phyloP scores from a whole-genome alignment of 257 asterid genomes.

The Penstemon barbatus region DNA sequence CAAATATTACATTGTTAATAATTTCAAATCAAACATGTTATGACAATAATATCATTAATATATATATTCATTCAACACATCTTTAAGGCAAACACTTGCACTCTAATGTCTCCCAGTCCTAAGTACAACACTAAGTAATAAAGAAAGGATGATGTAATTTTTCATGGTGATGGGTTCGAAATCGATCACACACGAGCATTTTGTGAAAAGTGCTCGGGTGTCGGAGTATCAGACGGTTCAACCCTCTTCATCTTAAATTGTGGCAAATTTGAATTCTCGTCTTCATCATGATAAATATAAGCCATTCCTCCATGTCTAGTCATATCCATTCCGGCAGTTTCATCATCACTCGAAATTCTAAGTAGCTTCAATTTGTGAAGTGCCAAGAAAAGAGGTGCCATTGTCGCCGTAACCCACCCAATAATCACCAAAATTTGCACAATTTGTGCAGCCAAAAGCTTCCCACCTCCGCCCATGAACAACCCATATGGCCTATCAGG shows the following conservation, averaged over 20 bases:
- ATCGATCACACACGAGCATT: no score
- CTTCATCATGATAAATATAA: slow-evolving; percentile 58
- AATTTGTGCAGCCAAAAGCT: slow-evolving; percentile 58
- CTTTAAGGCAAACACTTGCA: no score
- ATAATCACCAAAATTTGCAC: slow-evolving; percentile 49
- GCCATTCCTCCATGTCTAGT: slow-evolving; percentile 77
- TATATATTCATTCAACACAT: no score
- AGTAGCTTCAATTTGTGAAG: slow-evolving; percentile 49
- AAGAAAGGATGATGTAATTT: no score
- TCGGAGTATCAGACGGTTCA: slow-evolving; percentile 14
- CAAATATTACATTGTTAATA: no score
- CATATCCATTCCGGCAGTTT: slow-evolving; percentile 63
- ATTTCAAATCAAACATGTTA: no score
- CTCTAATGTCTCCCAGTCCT: no score
- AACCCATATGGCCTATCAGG: slow-evolving; percentile 59
- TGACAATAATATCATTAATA: no score
- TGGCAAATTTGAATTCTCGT: slow-evolving; percentile 41
- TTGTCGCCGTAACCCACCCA: slow-evolving; percentile 65
- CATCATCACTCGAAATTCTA: slow-evolving; percentile 55
- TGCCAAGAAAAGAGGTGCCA: slow-evolving; percentile 56
- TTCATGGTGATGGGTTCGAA: no score
- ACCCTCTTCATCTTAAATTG: slow-evolving; percentile 42
- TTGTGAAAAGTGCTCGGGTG: no score
- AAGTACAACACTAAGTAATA: no score
- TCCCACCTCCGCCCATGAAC: slow-evolving; percentile 76